A percentile compares a stretch with the other conserved stretches of the same genome.
Evolutionary conservation across 805 yeast genomes (phyloP).

Genomic region (Wickerhamomyces sydowiorum): DNA sequence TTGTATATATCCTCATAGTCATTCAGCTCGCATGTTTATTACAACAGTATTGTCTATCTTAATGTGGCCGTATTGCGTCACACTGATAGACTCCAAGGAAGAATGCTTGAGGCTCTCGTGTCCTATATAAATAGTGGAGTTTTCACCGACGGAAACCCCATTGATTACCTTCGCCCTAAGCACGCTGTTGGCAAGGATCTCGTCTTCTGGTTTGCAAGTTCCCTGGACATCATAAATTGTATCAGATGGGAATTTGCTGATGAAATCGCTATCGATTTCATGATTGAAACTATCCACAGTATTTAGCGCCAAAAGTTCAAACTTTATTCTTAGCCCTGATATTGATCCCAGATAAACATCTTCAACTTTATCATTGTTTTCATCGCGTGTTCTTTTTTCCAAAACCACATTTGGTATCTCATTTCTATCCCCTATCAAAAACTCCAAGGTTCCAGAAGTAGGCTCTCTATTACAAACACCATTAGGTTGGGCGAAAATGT

Average conservation of each 20-base stretch:
- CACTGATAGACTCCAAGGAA: neutral
- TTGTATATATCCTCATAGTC: no score
- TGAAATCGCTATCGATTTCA: slow-evolving; percentile 22
- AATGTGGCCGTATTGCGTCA: neutral
- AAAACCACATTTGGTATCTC: neutral
- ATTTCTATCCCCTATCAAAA: neutral
- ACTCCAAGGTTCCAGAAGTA: neutral
- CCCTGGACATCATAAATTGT: slow-evolving; percentile 6
- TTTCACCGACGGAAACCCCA: slow-evolving; percentile 11
- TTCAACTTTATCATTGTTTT: slow-evolving; percentile 23
- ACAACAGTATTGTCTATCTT: slow-evolving; percentile 7
- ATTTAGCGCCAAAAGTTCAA: slow-evolving; percentile 41
- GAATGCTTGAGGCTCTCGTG: neutral
- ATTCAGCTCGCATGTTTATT: slow-evolving; percentile 4
- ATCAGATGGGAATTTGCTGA: slow-evolving; percentile 6
- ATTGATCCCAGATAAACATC: slow-evolving; percentile 17
- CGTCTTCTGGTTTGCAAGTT: slow-evolving; percentile 8
- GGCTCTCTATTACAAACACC: slow-evolving; percentile 10
- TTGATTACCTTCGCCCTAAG: slow-evolving; percentile 16
- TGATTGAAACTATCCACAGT: slow-evolving; percentile 35
- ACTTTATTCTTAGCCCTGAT: slow-evolving; percentile 34
- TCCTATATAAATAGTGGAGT: slow-evolving; percentile 8
- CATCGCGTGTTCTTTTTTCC: no score
- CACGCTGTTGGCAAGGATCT: slow-evolving; percentile 9
- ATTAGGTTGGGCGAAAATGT: slow-evolving; percentile 1